phyloP scores from a whole-genome alignment of 176 grass and related monocot genomes.

The Poa annua region DNA sequence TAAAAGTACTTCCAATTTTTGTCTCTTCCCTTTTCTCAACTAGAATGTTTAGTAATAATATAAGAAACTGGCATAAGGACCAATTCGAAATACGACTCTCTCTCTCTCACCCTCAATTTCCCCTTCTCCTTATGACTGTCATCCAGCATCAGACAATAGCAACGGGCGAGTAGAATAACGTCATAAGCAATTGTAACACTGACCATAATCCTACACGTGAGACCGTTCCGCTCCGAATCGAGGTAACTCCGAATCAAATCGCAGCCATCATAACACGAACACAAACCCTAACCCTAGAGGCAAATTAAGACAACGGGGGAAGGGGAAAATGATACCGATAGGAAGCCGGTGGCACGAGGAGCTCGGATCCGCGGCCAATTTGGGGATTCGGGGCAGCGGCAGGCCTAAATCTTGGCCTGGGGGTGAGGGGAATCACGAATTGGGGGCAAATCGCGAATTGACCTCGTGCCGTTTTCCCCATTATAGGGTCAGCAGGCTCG shows the following conservation, averaged over 20 bases:
- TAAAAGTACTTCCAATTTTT: not conserved
- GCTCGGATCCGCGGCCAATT: not conserved
- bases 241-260: not conserved
- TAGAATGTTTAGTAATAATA: not conserved
- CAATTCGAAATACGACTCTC: not conserved
- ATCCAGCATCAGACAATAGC: not conserved
- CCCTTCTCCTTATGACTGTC: not conserved
- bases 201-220: not conserved
- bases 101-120: not conserved
- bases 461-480: constrained; percentile 5
- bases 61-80: not conserved
- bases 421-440: not conserved
- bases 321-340: not conserved
- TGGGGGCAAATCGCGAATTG: constrained; percentile 13
- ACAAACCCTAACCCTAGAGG: not conserved
- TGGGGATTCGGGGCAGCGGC: not conserved
- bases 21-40: no score
- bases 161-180: not conserved
- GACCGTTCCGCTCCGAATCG: not conserved
- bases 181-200: not conserved
- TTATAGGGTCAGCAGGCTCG: not conserved
- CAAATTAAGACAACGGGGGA: not conserved
- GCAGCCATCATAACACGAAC: not conserved
- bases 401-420: not conserved
- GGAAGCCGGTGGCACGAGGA: not conserved